Conservation (phyloP, 495 filamentous ascomycete species). For the Talaromyces stipitatus region DNA sequence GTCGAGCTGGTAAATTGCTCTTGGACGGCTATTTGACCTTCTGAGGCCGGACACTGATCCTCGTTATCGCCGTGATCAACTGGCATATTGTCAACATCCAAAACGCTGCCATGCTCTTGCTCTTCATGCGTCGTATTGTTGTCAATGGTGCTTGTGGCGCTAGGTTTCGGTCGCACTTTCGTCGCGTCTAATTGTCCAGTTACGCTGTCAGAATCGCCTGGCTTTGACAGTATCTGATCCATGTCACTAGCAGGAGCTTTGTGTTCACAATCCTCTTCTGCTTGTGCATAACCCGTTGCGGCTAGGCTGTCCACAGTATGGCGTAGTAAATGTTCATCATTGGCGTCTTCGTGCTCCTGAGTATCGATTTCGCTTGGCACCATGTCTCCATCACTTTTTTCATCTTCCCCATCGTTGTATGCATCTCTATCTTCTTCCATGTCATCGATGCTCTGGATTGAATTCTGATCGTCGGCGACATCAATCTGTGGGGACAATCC, state of each 20-base stretch:
- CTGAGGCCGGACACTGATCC: background rate
- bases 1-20: background rate
- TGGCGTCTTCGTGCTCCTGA: background rate
- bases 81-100: too few species aligned
- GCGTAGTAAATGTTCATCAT: background rate
- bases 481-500: background rate
- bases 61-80: background rate
- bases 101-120: background rate
- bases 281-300: background rate
- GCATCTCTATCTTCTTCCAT: background rate
- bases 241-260: background rate
- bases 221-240: background rate
- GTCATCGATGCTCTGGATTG: background rate
- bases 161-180: background rate
- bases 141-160: background rate
- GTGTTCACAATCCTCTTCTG: background rate
- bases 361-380: background rate
- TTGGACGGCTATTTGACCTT: background rate
- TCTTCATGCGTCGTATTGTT: background rate
- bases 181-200: background rate
- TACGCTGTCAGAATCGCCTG: background rate
- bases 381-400: background rate
- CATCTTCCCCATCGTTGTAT: background rate
- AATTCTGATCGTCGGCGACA: background rate
- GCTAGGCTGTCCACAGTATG: background rate